Base-by-base conservation (phyloP, 495 filamentous ascomycete genomes). In the Aspergillus bertholletiae region DNA sequence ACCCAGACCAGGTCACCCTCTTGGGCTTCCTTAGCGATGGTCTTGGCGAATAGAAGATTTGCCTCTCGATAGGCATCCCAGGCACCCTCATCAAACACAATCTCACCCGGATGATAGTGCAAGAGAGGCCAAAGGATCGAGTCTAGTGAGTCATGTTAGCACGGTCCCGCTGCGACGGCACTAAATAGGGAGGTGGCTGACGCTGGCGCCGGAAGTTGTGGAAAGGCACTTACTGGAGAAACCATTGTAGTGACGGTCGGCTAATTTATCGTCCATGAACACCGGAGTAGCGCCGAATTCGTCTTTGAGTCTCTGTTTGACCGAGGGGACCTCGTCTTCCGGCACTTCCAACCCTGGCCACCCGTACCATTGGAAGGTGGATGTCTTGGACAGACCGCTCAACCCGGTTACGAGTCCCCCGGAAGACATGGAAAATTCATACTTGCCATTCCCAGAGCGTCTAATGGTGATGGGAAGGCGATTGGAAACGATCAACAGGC, bases 21-120 rank as follows among this genome's bases (percentile, higher is more conserved):
- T 67, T 89, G 77, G 2, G 96, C 88, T 67, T 92, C 86, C 59
- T 86, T 84, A 11, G 86, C 78, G 53, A 98, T 83, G 1, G 84
- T 81, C 68, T 89, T 86, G 22, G 93, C 94, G 63, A 98, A 98
- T 5, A 92, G 72, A 21, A 83, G 81, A 62, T 97, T 98, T n/a
- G 92, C 92, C 62, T 96, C 88, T 51, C 82, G 82, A 76, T 98
- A 98, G 40, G 92, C 94, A 13, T 85, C 80, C 93, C 93, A 98
- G 6, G 90, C 87, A 34, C 84, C 85, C 70, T 98, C 94, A 70
- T 96, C 90, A 64, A 98, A 98, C 35, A 89, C 96, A 57, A 97
- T 96, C 74, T 97, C 93, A 60, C 92, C 92, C 32, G 93, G 92
- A 68, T 98, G 94, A 68, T 98, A 98, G 72, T 97, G 93, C 75